Evolutionary conservation across 345 rosid genomes (phyloP).

Genomic region (Citrus unshiu): DNA sequence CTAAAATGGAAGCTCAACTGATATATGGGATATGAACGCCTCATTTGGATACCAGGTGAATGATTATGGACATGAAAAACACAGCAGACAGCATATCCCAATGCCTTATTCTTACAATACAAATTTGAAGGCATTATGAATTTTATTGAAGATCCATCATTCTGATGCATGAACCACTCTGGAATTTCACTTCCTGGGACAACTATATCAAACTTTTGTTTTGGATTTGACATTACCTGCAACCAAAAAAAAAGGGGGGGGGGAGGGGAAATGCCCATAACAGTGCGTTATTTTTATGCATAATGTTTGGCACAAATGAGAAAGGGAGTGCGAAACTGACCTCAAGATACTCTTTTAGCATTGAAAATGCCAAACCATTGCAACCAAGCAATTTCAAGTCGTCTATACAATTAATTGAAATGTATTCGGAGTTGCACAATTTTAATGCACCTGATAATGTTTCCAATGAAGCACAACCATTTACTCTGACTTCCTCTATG

Average conservation of each 20-base stretch:
- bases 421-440: neutral
- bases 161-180: constrained; percentile 4
- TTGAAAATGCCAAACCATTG: neutral
- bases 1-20: too few relatives aligned
- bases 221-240: neutral
- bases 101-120: neutral
- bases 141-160: neutral
- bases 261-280: neutral
- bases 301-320: neutral
- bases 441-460: constrained; percentile 10
- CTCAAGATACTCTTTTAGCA: neutral
- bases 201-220: neutral
- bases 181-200: constrained; percentile 16
- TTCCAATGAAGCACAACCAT: constrained; percentile 15
- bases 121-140: neutral
- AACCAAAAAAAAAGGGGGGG: neutral
- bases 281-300: neutral
- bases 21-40: too few relatives aligned
- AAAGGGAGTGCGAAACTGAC: neutral
- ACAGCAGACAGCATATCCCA: neutral
- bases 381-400: neutral
- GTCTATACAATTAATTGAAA: neutral
- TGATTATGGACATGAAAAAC: neutral
- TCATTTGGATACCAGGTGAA: neutral
- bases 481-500: neutral